phyloP scores from a whole-genome alignment of 139 green algal species.

The Tetradesmus obliquus region DNA sequence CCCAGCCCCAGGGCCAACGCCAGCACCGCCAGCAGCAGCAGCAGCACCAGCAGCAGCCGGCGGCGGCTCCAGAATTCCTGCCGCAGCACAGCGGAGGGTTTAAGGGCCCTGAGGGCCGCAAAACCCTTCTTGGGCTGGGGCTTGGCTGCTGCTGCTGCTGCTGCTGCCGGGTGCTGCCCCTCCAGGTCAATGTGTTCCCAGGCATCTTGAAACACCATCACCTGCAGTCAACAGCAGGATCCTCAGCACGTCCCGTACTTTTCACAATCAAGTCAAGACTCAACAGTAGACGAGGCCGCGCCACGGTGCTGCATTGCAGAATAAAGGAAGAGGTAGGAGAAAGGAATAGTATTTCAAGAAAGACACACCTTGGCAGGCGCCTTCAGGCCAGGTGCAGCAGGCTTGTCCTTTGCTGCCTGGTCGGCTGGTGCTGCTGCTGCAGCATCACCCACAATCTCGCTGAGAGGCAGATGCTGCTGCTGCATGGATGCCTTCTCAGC shows the following conservation, averaged over 20 bases:
- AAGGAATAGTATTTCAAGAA: too few relatives aligned
- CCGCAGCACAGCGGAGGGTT: background rate
- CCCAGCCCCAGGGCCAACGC: background rate
- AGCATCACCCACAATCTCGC: too few relatives aligned
- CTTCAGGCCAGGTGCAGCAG: too few relatives aligned
- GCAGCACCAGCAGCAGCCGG: background rate
- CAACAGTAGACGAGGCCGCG: background rate
- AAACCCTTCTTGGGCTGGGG: too few relatives aligned
- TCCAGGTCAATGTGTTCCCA: background rate
- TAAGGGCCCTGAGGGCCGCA: background rate
- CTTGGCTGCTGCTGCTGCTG: background rate
- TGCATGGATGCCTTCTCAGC: background rate
- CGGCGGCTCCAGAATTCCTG: background rate
- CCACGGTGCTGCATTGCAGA: background rate
- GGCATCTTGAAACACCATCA: background rate
- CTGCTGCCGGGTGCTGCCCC: background rate
- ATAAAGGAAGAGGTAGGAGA: too few relatives aligned
- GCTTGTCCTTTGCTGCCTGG: too few relatives aligned
- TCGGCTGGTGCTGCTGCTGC: too few relatives aligned
- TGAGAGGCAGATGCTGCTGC: background rate
- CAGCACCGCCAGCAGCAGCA: constrained; percentile 2
- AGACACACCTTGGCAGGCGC: too few relatives aligned
- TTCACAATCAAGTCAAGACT: too few relatives aligned
- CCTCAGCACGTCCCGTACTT: too few relatives aligned
- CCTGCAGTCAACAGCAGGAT: background rate